phyloP scores from a whole-genome alignment of 176 grass and related monocot genomes.

The Dendrocalamus sinicus region DNA sequence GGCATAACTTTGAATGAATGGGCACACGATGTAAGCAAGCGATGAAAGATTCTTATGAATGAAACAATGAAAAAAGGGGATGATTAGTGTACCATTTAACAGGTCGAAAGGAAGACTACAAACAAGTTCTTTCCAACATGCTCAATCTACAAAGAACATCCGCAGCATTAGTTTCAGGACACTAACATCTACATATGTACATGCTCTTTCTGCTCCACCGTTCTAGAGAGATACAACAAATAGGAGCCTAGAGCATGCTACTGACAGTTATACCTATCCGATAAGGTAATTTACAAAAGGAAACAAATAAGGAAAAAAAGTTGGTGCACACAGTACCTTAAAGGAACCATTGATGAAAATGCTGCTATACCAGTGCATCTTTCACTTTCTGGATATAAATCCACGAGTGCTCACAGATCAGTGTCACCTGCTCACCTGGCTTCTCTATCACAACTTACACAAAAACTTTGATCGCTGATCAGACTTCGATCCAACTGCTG shows the following conservation, averaged over 20 bases:
- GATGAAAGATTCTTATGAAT: neutral
- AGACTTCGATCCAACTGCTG: too few species aligned
- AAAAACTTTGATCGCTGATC: too few species aligned
- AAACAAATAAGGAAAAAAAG: conserved; percentile 9
- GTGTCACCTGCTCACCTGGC: too few species aligned
- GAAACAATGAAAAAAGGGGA: neutral
- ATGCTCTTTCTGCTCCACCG: conserved; percentile 18
- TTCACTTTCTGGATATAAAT: too few species aligned
- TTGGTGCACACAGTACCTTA: neutral
- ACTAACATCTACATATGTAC: conserved; percentile 19
- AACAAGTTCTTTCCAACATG: neutral
- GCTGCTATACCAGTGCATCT: too few species aligned
- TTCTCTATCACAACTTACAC: too few species aligned
- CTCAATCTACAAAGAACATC: conserved; percentile 33
- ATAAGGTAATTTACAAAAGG: conserved; percentile 15
- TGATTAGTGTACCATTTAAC: neutral
- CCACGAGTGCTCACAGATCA: too few species aligned
- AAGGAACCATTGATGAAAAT: too few species aligned
- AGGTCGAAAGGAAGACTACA: neutral
- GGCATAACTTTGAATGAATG: too few species aligned
- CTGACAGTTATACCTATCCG: neutral
- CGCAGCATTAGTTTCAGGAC: conserved; percentile 4
- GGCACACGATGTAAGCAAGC: neutral
- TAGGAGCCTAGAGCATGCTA: conserved; percentile 20
- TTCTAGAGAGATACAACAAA: conserved; percentile 31